Percentiles rank a stretch among this genome's conserved stretches.
Conservation (phyloP, 2,329 filamentous ascomycete species). For the Fusarium tjaetaba region DNA sequence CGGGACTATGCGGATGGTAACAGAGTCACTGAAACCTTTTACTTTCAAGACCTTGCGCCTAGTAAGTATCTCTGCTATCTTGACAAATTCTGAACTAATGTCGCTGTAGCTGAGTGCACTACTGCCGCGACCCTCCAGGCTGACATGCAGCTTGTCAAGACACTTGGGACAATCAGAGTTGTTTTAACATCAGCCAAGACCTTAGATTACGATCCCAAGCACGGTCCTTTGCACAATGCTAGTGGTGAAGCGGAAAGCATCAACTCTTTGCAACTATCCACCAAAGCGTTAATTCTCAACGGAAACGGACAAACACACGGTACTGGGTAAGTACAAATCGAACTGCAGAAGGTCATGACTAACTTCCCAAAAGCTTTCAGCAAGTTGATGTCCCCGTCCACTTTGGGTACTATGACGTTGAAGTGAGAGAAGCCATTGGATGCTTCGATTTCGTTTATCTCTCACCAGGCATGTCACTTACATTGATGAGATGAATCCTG, state of each 20-base stretch:
- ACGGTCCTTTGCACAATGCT: too few species aligned
- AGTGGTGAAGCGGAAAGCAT: background rate
- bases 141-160: background rate
- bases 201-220: too few species aligned
- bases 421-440: background rate
- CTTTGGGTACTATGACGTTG: background rate
- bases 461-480: background rate
- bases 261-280: rapidly evolving
- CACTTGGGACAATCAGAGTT: background rate
- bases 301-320: background rate
- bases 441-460: background rate
- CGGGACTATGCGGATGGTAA: background rate
- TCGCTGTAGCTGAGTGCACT: background rate
- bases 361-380: background rate
- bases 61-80: background rate
- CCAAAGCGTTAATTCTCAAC: background rate
- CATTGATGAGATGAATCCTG: background rate
- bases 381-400: background rate
- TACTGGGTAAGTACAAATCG: background rate
- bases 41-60: background rate
- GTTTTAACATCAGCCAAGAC: too few species aligned
- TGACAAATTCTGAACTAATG: background rate
- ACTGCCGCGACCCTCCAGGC: background rate
- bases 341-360: background rate
- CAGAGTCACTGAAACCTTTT: background rate